Evolutionary conservation across 768 basidiomycete species (phyloP).

Genomic region (Wakefieldia striispora): DNA sequence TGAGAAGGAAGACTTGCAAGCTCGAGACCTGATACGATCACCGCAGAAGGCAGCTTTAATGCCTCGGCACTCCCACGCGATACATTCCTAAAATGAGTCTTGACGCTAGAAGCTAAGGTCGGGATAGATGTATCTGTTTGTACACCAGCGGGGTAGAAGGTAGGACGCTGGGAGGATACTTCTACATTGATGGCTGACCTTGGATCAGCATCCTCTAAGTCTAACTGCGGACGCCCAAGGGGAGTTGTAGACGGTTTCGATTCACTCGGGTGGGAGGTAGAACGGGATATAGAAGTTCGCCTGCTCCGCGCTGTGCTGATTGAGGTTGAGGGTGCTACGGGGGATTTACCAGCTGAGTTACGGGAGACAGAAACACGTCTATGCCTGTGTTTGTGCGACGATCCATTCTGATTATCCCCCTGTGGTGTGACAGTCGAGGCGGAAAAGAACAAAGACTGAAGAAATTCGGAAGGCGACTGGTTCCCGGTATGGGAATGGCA

Average conservation of each 20-base stretch:
- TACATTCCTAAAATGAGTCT: conserved; percentile 7
- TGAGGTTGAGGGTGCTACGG: conserved; percentile 14
- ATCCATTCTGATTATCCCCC: conserved; percentile 8
- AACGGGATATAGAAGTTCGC: conserved; percentile 24
- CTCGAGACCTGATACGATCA: conserved; percentile 74
- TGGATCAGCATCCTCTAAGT: conserved; percentile 11
- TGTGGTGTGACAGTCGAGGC: conserved; percentile 18
- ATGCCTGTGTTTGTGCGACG: conserved; percentile 17
- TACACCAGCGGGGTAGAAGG: conserved; percentile 4
- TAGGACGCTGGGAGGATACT: conserved; percentile 4
- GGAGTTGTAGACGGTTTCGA: conserved; percentile 15
- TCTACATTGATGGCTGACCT: conserved; percentile 1
- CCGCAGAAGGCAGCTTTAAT: conserved; percentile 49
- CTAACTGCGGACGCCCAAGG: conserved; percentile 13
- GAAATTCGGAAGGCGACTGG: conserved; percentile 26
- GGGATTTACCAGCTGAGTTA: conserved; percentile 17
- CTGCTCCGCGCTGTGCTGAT: conserved; percentile 25
- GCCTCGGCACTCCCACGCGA: conserved; percentile 19
- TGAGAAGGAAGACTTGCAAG: conserved; percentile 54
- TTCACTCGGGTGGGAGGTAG: conserved; percentile 19
- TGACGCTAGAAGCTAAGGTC: conserved; percentile 9
- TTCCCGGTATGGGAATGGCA: conserved; percentile 31
- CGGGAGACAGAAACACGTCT: conserved; percentile 21
- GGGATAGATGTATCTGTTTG: conserved; percentile 19
- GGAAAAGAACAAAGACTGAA: conserved; percentile 39